Base-by-base conservation (phyloP, 23 red algal genomes). In the Chondrus crispus region DNA sequence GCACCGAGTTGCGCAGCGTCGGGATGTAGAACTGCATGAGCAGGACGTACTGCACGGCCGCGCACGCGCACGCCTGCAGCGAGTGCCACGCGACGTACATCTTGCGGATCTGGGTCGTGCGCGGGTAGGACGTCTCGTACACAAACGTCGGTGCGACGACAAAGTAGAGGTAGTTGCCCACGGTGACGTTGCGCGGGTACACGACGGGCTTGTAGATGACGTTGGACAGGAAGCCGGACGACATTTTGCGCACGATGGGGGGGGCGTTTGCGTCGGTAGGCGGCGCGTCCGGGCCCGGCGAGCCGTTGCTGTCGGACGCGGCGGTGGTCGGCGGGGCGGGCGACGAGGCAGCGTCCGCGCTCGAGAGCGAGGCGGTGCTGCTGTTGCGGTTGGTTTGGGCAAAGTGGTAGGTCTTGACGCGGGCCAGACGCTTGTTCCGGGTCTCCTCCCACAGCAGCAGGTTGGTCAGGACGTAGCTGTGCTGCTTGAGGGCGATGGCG, bases 101-200 rank as follows among this genome's bases (percentile, higher is more conserved):
- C 3, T 66, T 58, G 16, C 96, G 88, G 43, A 98, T 85, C 9
- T 36, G 36, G 13, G 57, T 22, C 9, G 96, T 95, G 24, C 96
- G 78, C 48, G 96, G 96, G 74, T 98, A 98, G 50, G 40, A 85
- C 46, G 84, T 95, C 74, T 98, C 96, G 81, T 98, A 98, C 36
- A 95, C 91, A 55, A 98, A 72, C 37, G 92, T 94, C 3, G 96
- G 96, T 42, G 92, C 91, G 24, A 89, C 88, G 18, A 94, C 82
- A 63, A 95, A 98, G 90, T 95, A 98, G 5, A 74, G 13, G 36
- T 92, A 94, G 35, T 98, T 82, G 7, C 68, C 19, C 12, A 91
- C 57, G 9, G 73, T 98, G 29, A 98, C 92, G 70, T 95, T 95
- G 46, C 82, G 81, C 24, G 96, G 96, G 72, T 90, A 90, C n/a